These are phyloP conservation scores for Albatrellus ellisii DNA, from an alignment of 768 basidiomycete species.

Conservation along the genomic window DNA sequence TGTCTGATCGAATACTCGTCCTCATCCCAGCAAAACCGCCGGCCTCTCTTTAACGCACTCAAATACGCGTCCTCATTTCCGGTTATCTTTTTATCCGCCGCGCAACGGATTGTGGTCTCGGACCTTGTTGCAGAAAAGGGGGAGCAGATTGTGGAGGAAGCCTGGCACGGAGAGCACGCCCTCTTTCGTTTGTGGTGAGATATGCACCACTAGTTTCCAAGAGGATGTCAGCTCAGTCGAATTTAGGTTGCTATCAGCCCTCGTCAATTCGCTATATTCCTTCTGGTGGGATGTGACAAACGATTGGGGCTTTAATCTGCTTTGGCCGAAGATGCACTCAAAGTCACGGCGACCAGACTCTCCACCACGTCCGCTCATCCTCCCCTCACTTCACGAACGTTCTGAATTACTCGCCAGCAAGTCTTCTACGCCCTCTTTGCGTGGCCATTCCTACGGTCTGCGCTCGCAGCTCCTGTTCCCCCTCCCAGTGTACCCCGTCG, in stretches of 20 bases:
- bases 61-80: constrained; percentile 98
- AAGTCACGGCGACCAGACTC: constrained; percentile 16
- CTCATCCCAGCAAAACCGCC: constrained; percentile 46
- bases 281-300: constrained; percentile 99
- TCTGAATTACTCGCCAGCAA: constrained; percentile 12
- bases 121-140: constrained; percentile 42
- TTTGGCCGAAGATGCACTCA: constrained; percentile 23
- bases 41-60: constrained; percentile 79
- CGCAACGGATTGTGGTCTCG: constrained; percentile 61
- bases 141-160: constrained; percentile 25
- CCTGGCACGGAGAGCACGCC: constrained; percentile 66
- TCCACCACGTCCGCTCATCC: constrained; percentile 31
- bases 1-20: constrained; percentile 75
- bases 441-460: constrained; percentile 53
- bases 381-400: constrained; percentile 33
- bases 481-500: constrained; percentile 72
- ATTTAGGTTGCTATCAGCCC: constrained; percentile 68
- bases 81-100: constrained; percentile 88
- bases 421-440: not conserved
- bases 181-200: constrained; percentile 78
- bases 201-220: not conserved
- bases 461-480: constrained; percentile 68
- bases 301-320: constrained; percentile 87
- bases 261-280: constrained; percentile 84
- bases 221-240: not conserved